phyloP scores from a whole-genome alignment of 176 grass and related monocot genomes.

The Typha latifolia region DNA sequence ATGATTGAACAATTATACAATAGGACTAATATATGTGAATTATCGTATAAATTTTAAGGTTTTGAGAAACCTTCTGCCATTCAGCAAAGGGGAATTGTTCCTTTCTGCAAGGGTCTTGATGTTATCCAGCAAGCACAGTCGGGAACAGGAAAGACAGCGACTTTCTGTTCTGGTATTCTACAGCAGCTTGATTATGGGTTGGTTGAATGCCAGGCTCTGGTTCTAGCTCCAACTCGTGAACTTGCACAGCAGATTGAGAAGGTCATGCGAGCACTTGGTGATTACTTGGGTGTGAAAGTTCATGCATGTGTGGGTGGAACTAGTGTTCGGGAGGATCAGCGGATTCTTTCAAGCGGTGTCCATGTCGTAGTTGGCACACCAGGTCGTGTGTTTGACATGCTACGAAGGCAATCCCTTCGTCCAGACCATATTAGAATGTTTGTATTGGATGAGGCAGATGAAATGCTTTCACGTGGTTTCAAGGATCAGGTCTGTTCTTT shows the following conservation, averaged over 20 bases:
- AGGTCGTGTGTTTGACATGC: constrained; percentile 73
- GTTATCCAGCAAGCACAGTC: constrained; percentile 88
- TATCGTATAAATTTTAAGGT: constrained; percentile 27
- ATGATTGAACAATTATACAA: not conserved
- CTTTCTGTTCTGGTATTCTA: constrained; percentile 78
- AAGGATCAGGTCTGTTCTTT: constrained; percentile 58
- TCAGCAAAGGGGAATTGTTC: constrained; percentile 78
- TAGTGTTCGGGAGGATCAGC: constrained; percentile 65
- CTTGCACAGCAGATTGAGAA: constrained; percentile 83
- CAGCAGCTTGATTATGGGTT: constrained; percentile 72
- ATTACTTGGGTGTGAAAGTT: constrained; percentile 75
- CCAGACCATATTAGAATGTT: constrained; percentile 73
- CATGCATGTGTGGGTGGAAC: constrained; percentile 88
- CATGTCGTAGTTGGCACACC: constrained; percentile 84
- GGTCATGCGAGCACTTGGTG: constrained; percentile 79
- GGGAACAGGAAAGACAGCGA: constrained; percentile 78
- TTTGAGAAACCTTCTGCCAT: constrained; percentile 92
- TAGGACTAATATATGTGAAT: not conserved
- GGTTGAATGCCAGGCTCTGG: constrained; percentile 61
- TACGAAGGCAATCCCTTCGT: constrained; percentile 55
- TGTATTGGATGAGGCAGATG: constrained; percentile 83
- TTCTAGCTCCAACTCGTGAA: constrained; percentile 74
- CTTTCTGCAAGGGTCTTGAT: constrained; percentile 77
- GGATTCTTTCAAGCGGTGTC: constrained; percentile 71
- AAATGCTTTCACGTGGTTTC: constrained; percentile 79